Conservation (phyloP, 2,329 filamentous ascomycete species). For the Zasmidium angulare region DNA sequence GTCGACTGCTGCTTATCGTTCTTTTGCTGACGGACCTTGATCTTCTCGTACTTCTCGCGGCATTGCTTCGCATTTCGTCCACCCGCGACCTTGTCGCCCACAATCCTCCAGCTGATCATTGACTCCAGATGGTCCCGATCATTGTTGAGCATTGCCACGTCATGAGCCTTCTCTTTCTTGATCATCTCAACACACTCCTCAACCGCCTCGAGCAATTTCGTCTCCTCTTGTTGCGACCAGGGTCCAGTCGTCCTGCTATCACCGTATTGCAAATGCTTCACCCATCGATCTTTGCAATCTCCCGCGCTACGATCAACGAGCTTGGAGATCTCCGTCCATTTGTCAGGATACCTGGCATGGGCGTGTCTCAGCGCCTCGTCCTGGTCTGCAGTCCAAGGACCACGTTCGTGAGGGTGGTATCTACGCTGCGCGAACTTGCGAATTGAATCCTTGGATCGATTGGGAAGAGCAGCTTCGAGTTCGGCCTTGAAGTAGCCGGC, state of each 20-base stretch:
- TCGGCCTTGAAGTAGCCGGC: constrained; percentile 33
- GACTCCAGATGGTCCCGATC: constrained; percentile 48
- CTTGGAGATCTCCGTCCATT: constrained; percentile 64
- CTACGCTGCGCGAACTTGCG: constrained; percentile 55
- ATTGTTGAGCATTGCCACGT: constrained; percentile 1
- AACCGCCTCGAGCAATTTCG: constrained; percentile 53
- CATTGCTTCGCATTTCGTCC: constrained; percentile 68
- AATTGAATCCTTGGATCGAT: constrained; percentile 36
- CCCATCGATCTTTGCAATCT: constrained; percentile 69
- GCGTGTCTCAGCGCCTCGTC: constrained; percentile 54
- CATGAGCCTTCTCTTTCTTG: constrained; percentile 33
- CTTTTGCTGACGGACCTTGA: constrained; percentile 37
- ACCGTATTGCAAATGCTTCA: constrained; percentile 64
- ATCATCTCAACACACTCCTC: constrained; percentile 53
- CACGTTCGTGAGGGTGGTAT: constrained; percentile 64
- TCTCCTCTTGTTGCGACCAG: constrained; percentile 65
- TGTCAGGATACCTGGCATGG: constrained; percentile 50
- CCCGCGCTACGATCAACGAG: constrained; percentile 63
- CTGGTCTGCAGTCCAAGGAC: constrained; percentile 59
- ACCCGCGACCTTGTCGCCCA: constrained; percentile 62
- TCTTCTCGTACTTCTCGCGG: constrained; percentile 63
- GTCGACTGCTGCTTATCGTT: neutral
- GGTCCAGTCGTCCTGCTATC: constrained; percentile 52
- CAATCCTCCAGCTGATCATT: constrained; percentile 64
- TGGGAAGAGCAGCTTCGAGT: constrained; percentile 31